phyloP scores from a whole-genome alignment of 2,329 filamentous ascomycete species.

The Arthrobotrys iridis region DNA sequence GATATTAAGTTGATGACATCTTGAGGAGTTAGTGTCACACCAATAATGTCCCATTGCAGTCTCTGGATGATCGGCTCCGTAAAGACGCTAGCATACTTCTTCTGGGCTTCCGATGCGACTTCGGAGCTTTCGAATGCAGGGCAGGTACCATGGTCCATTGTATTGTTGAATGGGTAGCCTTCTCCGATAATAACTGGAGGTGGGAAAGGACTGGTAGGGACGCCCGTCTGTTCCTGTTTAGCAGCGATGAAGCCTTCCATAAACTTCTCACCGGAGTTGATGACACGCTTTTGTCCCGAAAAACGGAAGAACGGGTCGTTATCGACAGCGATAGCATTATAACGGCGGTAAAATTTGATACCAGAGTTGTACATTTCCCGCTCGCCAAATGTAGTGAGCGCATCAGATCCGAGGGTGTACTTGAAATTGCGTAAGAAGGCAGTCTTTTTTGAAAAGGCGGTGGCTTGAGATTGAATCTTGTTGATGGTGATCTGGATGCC shows the following conservation, averaged over 20 bases:
- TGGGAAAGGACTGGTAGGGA: constrained; percentile 61
- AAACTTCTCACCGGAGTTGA: constrained; percentile 79
- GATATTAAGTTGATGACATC: constrained; percentile 84
- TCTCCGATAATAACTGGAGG: constrained; percentile 73
- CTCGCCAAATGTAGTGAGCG: constrained; percentile 75
- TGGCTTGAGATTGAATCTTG: constrained; percentile 59
- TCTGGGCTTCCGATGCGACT: constrained; percentile 67
- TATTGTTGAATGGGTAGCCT: constrained; percentile 76
- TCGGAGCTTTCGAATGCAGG: constrained; percentile 72
- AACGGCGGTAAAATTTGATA: constrained; percentile 77
- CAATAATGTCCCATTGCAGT: constrained; percentile 74
- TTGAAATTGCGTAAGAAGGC: constrained; percentile 77
- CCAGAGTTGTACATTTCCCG: constrained; percentile 79
- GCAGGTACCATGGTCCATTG: constrained; percentile 79
- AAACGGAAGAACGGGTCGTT: constrained; percentile 76
- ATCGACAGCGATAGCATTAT: constrained; percentile 70
- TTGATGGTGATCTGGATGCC: constrained; percentile 71
- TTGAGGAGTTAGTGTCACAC: constrained; percentile 71
- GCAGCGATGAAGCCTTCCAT: constrained; percentile 75
- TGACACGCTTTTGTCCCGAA: constrained; percentile 75
- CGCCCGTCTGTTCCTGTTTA: constrained; percentile 63
- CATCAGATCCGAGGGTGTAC: constrained; percentile 76
- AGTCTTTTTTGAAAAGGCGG: constrained; percentile 70
- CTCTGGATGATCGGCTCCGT: constrained; percentile 73
- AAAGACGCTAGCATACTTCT: constrained; percentile 72